phyloP scores from a whole-genome alignment of 768 basidiomycete genomes.

The Daedalea quercina region DNA sequence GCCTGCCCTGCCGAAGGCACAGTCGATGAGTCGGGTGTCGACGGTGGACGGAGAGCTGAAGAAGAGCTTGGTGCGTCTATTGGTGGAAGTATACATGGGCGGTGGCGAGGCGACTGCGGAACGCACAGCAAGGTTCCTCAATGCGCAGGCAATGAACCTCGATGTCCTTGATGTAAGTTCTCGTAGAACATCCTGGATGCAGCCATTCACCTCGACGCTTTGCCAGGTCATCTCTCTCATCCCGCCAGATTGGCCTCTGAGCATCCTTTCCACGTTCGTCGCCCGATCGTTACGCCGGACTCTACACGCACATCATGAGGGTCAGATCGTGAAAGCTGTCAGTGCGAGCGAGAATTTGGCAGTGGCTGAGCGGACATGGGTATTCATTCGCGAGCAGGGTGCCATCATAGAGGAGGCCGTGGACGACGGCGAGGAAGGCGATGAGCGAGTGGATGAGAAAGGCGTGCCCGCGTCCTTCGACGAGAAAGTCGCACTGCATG shows the following conservation, averaged over 20 bases:
- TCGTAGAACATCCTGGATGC: background rate
- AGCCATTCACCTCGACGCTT: background rate
- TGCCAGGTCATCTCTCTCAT: slow-evolving; percentile 58
- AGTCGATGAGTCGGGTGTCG: slow-evolving; percentile 22
- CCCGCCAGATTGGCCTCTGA: slow-evolving; percentile 72
- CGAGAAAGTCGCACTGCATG: slow-evolving; percentile 17
- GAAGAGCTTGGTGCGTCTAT: slow-evolving; percentile 54
- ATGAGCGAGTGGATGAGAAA: slow-evolving; percentile 14
- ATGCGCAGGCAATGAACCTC: slow-evolving; percentile 74
- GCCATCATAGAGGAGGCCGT: slow-evolving; percentile 59
- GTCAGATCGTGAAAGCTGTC: slow-evolving; percentile 71
- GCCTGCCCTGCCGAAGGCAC: slow-evolving; percentile 16
- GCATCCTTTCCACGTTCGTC: slow-evolving; percentile 68
- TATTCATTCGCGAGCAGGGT: slow-evolving; percentile 53
- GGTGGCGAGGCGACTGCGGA: slow-evolving; percentile 54
- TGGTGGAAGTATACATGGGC: slow-evolving; percentile 79
- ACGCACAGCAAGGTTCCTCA: slow-evolving; percentile 62
- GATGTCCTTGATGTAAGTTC: slow-evolving; percentile 71
- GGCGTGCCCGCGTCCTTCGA: slow-evolving; percentile 15
- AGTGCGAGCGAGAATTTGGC: slow-evolving; percentile 76
- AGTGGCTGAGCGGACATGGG: slow-evolving; percentile 54
- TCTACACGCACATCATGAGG: slow-evolving; percentile 64
- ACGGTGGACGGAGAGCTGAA: slow-evolving; percentile 43
- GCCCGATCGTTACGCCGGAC: slow-evolving; percentile 71
- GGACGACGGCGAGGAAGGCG: slow-evolving; percentile 21